A percentile compares a stretch with the other conserved stretches of the same genome.
Evolutionary conservation across 257 asterid genomes (phyloP).

Genomic region (Plantago ovata): DNA sequence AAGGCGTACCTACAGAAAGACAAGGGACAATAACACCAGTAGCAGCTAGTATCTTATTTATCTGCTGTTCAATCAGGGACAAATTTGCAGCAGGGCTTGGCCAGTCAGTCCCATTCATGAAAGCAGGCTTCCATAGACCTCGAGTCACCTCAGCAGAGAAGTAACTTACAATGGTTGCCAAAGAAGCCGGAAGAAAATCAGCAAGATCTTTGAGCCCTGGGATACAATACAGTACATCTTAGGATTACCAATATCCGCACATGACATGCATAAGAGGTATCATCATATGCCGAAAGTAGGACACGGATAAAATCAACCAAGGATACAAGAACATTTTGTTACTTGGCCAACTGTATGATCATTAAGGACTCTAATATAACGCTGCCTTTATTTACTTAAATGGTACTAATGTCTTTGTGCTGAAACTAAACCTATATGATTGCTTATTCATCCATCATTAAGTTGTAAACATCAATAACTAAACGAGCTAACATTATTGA

Average conservation of each 20-base stretch:
- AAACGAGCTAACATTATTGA: no score
- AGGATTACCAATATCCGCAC: constrained; percentile 15
- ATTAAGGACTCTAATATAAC: no score
- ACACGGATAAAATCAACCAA: constrained; percentile 10
- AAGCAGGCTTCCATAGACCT: constrained; percentile 96
- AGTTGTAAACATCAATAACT: no score
- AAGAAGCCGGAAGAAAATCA: constrained; percentile 96
- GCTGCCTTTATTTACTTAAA: no score
- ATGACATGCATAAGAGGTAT: constrained; percentile 16
- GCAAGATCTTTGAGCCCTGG: constrained; percentile 99
- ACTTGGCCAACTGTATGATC: not conserved
- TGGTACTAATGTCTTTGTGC: no score
- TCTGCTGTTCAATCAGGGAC: constrained; percentile 77
- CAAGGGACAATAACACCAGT: constrained; percentile 92
- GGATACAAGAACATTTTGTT: not conserved
- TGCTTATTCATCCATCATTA: no score
- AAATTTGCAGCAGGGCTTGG: constrained; percentile 95
- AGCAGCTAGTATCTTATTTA: constrained; percentile 75
- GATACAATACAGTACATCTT: constrained; percentile 12
- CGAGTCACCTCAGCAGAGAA: constrained; percentile 94
- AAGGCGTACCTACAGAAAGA: constrained; percentile 55
- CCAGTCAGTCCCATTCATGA: constrained; percentile 99
- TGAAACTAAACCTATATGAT: no score
- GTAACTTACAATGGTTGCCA: constrained; percentile 85
- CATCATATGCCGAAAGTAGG: constrained; percentile 17